Conservation (phyloP, 2,329 filamentous ascomycete species). For the Penicillium brevicompactum region DNA sequence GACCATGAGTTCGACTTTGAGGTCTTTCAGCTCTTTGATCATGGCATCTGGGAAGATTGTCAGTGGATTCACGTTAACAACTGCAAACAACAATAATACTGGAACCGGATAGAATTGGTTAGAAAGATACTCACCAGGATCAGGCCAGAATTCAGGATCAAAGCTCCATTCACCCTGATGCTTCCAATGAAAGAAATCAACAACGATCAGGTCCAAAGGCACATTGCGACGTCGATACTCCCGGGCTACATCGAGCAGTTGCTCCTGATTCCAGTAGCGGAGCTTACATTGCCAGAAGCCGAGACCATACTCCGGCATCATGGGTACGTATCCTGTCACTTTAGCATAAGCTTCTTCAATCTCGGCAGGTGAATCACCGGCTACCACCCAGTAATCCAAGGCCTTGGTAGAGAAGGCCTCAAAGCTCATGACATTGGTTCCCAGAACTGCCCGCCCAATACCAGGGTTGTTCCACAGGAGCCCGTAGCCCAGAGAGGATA, state of each 20-base stretch:
- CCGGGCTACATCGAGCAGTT: conserved; percentile 61
- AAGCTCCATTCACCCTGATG: conserved; percentile 70
- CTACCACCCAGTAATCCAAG: conserved; percentile 67
- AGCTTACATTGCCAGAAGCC: conserved; percentile 72
- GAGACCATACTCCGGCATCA: conserved; percentile 70
- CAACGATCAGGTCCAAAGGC: conserved; percentile 66
- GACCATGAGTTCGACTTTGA: conserved; percentile 68
- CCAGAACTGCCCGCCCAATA: conserved; percentile 62
- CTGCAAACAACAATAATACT: not conserved
- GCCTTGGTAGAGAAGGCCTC: conserved; percentile 60
- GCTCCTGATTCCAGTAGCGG: conserved; percentile 66
- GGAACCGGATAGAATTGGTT: not conserved
- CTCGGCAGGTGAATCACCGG: conserved; percentile 56
- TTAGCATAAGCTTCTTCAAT: conserved; percentile 60
- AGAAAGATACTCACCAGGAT: conserved; percentile 51
- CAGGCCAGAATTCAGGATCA: conserved; percentile 65
- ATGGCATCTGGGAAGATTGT: conserved; percentile 53
- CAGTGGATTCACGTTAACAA: not conserved
- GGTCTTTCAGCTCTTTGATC: conserved; percentile 60
- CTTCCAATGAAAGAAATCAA: conserved; percentile 70
- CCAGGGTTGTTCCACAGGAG: conserved; percentile 68
- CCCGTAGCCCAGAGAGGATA: conserved; percentile 64
- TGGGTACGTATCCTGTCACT: conserved; percentile 61
- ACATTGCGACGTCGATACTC: conserved; percentile 60
- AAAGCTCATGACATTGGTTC: conserved; percentile 63